phyloP scores from a whole-genome alignment of 2,329 filamentous ascomycete genomes.

The Pezizomycotina sp. region DNA sequence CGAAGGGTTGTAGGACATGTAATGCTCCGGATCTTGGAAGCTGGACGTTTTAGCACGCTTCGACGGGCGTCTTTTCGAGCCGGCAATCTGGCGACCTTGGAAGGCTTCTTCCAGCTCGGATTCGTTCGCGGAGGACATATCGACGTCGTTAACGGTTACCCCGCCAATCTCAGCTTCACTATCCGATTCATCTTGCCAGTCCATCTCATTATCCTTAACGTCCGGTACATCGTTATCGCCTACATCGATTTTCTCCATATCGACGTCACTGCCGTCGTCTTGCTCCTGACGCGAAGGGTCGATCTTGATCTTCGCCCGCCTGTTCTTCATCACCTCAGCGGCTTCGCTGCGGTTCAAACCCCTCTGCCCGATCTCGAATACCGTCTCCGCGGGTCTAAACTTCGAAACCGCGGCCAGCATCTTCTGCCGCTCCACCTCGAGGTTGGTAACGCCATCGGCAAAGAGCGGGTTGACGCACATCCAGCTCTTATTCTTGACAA shows the following conservation, averaged over 20 bases:
- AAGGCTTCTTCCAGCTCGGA: slow-evolving; percentile 54
- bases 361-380: slow-evolving; percentile 80
- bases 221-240: slow-evolving; percentile 25
- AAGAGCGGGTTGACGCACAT: slow-evolving; percentile 67
- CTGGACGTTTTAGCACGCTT: slow-evolving; percentile 38
- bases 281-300: slow-evolving; percentile 34
- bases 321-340: slow-evolving; percentile 57
- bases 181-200: slow-evolving; percentile 12
- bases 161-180: slow-evolving; percentile 24
- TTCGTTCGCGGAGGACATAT: slow-evolving; percentile 45
- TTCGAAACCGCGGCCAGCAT: slow-evolving; percentile 81
- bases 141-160: slow-evolving; percentile 30
- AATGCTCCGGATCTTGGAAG: slow-evolving; percentile 75
- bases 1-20: slow-evolving; percentile 89
- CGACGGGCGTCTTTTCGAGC: slow-evolving; percentile 27
- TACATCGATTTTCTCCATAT: slow-evolving; percentile 30
- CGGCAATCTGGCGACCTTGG: slow-evolving; percentile 39
- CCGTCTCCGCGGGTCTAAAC: slow-evolving; percentile 78
- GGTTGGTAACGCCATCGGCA: slow-evolving; percentile 46
- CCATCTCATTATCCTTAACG: slow-evolving; percentile 30
- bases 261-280: slow-evolving; percentile 26
- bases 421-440: slow-evolving; percentile 57
- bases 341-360: slow-evolving; percentile 49
- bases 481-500: slow-evolving; percentile 55
- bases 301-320: slow-evolving; percentile 47